Base-by-base conservation (phyloP, 805 yeast genomes). In the Grigorovia jiainica region DNA sequence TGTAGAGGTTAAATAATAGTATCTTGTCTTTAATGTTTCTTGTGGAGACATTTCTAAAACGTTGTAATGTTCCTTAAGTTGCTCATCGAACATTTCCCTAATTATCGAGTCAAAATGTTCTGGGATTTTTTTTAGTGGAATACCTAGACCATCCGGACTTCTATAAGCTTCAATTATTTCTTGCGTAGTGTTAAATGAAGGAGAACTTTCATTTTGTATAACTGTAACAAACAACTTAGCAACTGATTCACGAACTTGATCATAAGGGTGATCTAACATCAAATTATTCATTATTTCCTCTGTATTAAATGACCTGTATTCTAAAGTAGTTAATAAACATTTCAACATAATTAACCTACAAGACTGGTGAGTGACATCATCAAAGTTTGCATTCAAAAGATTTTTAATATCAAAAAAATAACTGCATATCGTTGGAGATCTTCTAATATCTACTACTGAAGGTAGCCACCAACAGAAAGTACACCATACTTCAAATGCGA, bases 391-490 rank as follows among this genome's bases (percentile, higher is more conserved):
- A 42, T 73, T 74, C 15, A 79, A 46, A 11, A 59, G 40, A 15
- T 46, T 54, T 3, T 67, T 60, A 40, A 80, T 70, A 23, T 70
- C 60, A 16, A 72, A 58, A 13, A 83, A 63, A 7, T 65, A 61
- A 24, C 64, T 55, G 18, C 70, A 60, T 3, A 82, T 57, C 10
- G 70, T 68, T 11, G 80, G 78, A 42, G 75, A 71, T 44, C 95
- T 71, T 55, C 95, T 73, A 38, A 70, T 49, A 57, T 85, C 94
- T 31, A 78, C 66, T 49, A 75, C 79, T 0, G 76, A 60, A 0
- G 87, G 82, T 1, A 78, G 54, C 83, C 87, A 82, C 81, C 86
- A 80, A 3, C 81, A 67, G 39, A 85, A 73, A 0, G 86, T 72
- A 29, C 70, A 69, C 97, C 97, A 92, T 33, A 83, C 76, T 16